Base-by-base conservation (phyloP, 306 rosid genomes). In the Nissolia schottii region DNA sequence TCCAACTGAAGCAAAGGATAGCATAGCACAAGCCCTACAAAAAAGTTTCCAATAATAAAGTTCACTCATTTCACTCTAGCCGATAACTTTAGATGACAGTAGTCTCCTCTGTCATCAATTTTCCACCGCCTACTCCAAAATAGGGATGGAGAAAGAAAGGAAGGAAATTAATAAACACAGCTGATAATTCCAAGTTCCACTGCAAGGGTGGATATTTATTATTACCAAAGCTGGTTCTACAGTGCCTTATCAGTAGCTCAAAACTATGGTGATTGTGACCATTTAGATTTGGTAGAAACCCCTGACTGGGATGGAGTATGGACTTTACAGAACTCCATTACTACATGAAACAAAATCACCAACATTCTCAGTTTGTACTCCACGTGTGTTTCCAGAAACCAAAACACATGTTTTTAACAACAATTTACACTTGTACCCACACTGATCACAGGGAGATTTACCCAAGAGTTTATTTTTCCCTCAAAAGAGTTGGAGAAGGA, bases 1-100 rank as follows among this genome's bases (percentile, higher is more conserved):
- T 15, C 70, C 70, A 58, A 76, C 14, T 43, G 24, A 54, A 54
- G 65, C 35, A 75, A 34, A 64, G 41, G 66, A 54, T 54, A 38
- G 58, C 37, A 19, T 57, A 54, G n/a, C n/a, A n/a, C n/a, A n/a
- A n/a, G n/a, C 49, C 27, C 55, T 35, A 1, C 14, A 55, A 1
- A 14, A 10, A 57, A 58, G 41, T 28, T 2, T 41, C 27, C 73
- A 64, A 64, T 28, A 64, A 22, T 13, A 34, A 64, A 53, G 58
- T 8, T 50, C 41, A 54, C 60, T 41, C 24, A 22, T 40, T 63
- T 28, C 59, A 64, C 24, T 28, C 25, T 38, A 64, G 48, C 18
- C 40, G 66, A 65, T 54, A 27, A 41, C 37, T 64, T 64, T 2
- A 75, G 38, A 18, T 40, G 14, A 64, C 7, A 3, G 32, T 22